Evolutionary conservation across 2,329 filamentous ascomycete species (phyloP).

Genomic region (Hypomyces rosellus): DNA sequence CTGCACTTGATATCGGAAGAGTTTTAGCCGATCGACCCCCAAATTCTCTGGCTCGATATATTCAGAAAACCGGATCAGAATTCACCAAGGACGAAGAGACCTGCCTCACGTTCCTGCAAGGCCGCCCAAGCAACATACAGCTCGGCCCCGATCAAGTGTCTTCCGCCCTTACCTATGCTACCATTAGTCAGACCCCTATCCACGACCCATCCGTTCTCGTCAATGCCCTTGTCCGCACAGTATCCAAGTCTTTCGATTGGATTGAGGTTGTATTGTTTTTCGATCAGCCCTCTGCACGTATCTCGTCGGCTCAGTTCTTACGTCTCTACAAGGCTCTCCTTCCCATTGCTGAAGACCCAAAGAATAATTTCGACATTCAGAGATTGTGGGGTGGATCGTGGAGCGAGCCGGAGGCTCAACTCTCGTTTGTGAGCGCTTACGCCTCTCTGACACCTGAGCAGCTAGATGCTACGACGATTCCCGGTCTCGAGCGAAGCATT

Average conservation of each 20-base stretch:
- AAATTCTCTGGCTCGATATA: slow-evolving; percentile 55
- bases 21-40: slow-evolving; percentile 54
- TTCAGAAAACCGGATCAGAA: slow-evolving; percentile 68
- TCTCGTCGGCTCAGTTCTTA: slow-evolving; percentile 75
- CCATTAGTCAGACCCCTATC: slow-evolving; percentile 50
- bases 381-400: slow-evolving; percentile 85
- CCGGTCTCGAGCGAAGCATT: slow-evolving; percentile 73
- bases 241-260: slow-evolving; percentile 62
- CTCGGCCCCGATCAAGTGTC: slow-evolving; percentile 79
- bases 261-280: slow-evolving; percentile 70
- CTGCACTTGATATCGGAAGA: slow-evolving; percentile 62
- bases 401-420: slow-evolving; percentile 78
- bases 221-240: slow-evolving; percentile 54
- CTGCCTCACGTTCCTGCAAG: slow-evolving; percentile 49
- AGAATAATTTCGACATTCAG: slow-evolving; percentile 67
- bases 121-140: slow-evolving; percentile 47
- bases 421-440: slow-evolving; percentile 91
- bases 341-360: slow-evolving; percentile 56
- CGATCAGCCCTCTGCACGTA: slow-evolving; percentile 68
- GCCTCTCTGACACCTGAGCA: slow-evolving; percentile 67
- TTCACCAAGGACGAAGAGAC: slow-evolving; percentile 72
- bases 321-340: slow-evolving; percentile 73
- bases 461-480: slow-evolving; percentile 79
- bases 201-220: slow-evolving; percentile 52
- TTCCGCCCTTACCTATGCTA: slow-evolving; percentile 63